These are phyloP conservation scores for Tetracentron sinense DNA, from an alignment of 164 flowering plant species.

Conservation along the genomic window DNA sequence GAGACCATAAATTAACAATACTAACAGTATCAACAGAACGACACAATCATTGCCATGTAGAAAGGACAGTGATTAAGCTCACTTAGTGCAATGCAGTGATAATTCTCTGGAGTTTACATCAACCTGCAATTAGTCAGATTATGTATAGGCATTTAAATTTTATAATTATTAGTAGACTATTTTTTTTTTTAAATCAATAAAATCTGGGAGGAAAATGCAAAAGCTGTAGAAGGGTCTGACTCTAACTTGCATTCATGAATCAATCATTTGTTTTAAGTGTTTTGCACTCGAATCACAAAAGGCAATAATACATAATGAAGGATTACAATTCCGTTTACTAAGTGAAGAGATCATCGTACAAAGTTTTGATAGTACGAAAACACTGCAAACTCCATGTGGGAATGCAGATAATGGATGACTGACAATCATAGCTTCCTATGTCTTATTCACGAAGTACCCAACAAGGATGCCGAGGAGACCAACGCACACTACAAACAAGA, in stretches of 20 bases:
- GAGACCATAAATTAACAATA: too few species aligned
- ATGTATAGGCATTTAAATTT: too few species aligned
- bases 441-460: slow-evolving; percentile 46
- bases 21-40: too few species aligned
- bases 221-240: not conserved
- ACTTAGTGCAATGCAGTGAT: too few species aligned
- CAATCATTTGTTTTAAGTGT: not conserved
- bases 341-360: not conserved
- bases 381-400: slow-evolving; percentile 4
- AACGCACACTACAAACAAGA: slow-evolving; percentile 37
- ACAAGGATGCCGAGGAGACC: slow-evolving; percentile 47
- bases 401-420: slow-evolving; percentile 4
- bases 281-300: not conserved
- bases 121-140: too few species aligned
- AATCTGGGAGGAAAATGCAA: not conserved
- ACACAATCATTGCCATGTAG: too few species aligned
- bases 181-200: too few species aligned
- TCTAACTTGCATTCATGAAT: not conserved
- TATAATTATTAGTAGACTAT: too few species aligned
- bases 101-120: too few species aligned
- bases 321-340: not conserved
- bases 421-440: slow-evolving; percentile 8
- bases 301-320: slow-evolving; percentile 13
- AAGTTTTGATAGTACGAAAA: slow-evolving; percentile 7
- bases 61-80: too few species aligned